Evolutionary conservation across 176 grass and related monocot species (phyloP).

Genomic region (Secale cereale): DNA sequence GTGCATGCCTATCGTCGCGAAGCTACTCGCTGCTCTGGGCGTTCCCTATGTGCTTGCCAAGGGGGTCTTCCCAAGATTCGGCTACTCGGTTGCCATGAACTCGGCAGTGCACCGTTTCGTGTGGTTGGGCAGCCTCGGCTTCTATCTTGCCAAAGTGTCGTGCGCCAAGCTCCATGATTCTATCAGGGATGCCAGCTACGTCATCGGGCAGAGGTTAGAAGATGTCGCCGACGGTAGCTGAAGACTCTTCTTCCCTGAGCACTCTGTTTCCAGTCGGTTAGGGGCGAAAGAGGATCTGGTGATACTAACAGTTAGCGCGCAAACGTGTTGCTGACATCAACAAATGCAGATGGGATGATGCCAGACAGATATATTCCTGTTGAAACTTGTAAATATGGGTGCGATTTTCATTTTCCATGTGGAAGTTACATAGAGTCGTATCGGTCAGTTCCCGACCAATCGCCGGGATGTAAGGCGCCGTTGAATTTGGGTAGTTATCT

Average conservation of each 20-base stretch:
- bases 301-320: not conserved
- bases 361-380: not conserved
- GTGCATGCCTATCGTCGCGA: slow-evolving; percentile 32
- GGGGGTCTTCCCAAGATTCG: slow-evolving; percentile 37
- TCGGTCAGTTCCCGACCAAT: not conserved
- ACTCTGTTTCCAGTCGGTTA: not conserved
- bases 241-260: not conserved
- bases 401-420: not conserved
- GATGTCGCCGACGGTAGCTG: slow-evolving; percentile 29
- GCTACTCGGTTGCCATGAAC: slow-evolving; percentile 41
- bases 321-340: not conserved
- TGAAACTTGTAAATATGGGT: not conserved
- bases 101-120: slow-evolving; percentile 45
- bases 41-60: slow-evolving; percentile 47
- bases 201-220: slow-evolving; percentile 41
- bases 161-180: slow-evolving; percentile 27
- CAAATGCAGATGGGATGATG: not conserved
- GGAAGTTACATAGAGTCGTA: not conserved
- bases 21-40: slow-evolving; percentile 42
- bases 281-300: not conserved
- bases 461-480: too few relatives aligned
- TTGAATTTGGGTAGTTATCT: not conserved
- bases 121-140: slow-evolving; percentile 37
- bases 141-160: slow-evolving; percentile 20
- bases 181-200: slow-evolving; percentile 55